Evolutionary conservation across 2,329 filamentous ascomycete genomes (phyloP).

Genomic region (Ophiostoma quercus): DNA sequence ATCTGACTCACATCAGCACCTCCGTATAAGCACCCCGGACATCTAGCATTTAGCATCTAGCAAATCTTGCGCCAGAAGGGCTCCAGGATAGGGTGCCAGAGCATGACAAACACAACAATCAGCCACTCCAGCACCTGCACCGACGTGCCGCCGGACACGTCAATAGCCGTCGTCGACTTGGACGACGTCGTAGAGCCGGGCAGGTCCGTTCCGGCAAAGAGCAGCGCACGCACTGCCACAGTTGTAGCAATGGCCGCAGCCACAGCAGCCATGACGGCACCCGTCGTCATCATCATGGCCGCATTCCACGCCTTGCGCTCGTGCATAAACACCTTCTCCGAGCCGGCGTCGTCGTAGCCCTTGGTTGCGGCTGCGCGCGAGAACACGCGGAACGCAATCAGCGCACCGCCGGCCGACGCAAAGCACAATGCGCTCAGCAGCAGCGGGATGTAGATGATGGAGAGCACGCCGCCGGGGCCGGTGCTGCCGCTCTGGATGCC

Average conservation of each 20-base stretch:
- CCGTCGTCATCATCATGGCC: slow-evolving; percentile 23
- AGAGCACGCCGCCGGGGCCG: slow-evolving; percentile 23
- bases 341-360: neutral
- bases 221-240: slow-evolving; percentile 26
- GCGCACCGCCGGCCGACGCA: slow-evolving; percentile 21
- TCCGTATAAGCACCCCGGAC: neutral
- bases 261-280: slow-evolving; percentile 23
- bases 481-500: slow-evolving; percentile 25
- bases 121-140: slow-evolving; percentile 29
- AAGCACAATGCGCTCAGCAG: slow-evolving; percentile 25
- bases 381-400: slow-evolving; percentile 17
- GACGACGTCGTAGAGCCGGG: slow-evolving; percentile 16
- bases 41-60: neutral
- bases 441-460: slow-evolving; percentile 25
- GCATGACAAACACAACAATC: slow-evolving; percentile 25
- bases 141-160: slow-evolving; percentile 23
- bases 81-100: slow-evolving; percentile 27
- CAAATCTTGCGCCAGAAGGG: slow-evolving; percentile 22
- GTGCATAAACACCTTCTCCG: neutral
- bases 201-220: slow-evolving; percentile 25
- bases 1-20: neutral
- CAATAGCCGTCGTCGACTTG: slow-evolving; percentile 13
- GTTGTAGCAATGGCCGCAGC: slow-evolving; percentile 26
- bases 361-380: slow-evolving; percentile 1
- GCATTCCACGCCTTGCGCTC: slow-evolving; percentile 19